Evolutionary conservation across 2,329 filamentous ascomycete species (phyloP), one percentile per base, ranked within the genome.

Genomic region (Helminthosporium solani): DNA sequence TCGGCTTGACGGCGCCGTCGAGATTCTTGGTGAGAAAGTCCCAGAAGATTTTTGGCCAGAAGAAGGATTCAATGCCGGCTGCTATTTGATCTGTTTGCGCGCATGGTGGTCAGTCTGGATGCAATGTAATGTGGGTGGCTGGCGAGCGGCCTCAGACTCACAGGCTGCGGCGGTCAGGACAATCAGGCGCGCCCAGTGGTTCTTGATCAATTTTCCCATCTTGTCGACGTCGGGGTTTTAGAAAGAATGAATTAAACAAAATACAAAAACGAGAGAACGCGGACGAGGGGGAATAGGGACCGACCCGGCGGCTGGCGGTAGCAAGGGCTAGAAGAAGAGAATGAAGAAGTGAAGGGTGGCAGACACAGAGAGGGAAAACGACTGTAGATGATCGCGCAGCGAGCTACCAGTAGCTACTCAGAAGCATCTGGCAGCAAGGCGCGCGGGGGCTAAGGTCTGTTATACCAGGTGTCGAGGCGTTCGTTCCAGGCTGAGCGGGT

Each of bases 21-120:
- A 99, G 84, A 61, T 89, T 90, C 65, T 89, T 90, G 50, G 92
- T 96, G 56, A 94, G 74, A 70, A 96, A 96, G 73, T 99, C 94
- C 87, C 88, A 99, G 75, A 99, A 95, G 67, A 99, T 86, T 72
- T 99, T 99, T 57, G 94, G 94, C 90, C 91, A 99, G 81, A 99
- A 92, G 80, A 94, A 96, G 64, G 83, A 85, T 74, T 95, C 83
- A 46, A 99, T 75, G 14, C 87, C 85, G 50, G 90, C 90, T 49
- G 78, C 84, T 53, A 96, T 73, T 81, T 99, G 94, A 71, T 96
- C 90, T 96, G 64, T 6, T n/a, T 25, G 35, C 7, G 25, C n/a
- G n/a, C n/a, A n/a, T n/a, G n/a, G n/a, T n/a, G n/a, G n/a, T n/a
- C n/a, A 16, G 19, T 33, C 40, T 55, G 33, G 18, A 12, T n/a